phyloP scores from a whole-genome alignment of 2,329 filamentous ascomycete genomes.

The Rhytidhysteron rufulum region DNA sequence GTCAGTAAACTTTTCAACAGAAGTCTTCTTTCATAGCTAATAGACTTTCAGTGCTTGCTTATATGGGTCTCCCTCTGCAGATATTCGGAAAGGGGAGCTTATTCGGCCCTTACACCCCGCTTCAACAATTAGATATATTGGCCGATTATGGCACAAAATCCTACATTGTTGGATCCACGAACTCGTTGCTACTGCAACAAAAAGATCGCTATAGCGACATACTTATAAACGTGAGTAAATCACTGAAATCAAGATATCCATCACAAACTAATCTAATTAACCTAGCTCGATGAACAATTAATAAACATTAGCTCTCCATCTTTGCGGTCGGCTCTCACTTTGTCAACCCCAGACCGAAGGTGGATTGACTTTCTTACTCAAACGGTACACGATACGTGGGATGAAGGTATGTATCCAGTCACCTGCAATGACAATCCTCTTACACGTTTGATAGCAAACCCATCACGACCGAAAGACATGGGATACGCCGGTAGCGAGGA shows the following conservation, averaged over 20 bases:
- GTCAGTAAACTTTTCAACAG: conserved; percentile 31
- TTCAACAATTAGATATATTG: conserved; percentile 91
- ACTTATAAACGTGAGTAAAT: conserved; percentile 65
- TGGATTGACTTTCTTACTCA: conserved; percentile 97
- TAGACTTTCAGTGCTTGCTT: conserved; percentile 62
- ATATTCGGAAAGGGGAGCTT: conserved; percentile 95
- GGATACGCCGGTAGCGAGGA: conserved; percentile 95
- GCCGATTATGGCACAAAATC: conserved; percentile 94
- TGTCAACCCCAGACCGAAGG: conserved; percentile 82
- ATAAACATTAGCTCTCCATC: conserved; percentile 81
- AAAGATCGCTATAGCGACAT: conserved; percentile 95
- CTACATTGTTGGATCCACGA: conserved; percentile 95
- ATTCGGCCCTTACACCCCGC: conserved; percentile 92
- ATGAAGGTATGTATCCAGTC: conserved; percentile 59
- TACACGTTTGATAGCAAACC: conserved; percentile 66
- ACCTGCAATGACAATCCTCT: background rate
- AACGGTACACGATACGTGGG: conserved; percentile 94
- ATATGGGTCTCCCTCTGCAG: conserved; percentile 92
- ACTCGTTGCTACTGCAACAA: conserved; percentile 88
- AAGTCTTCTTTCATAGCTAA: conserved; percentile 18
- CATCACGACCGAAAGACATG: conserved; percentile 84
- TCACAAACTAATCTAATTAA: conserved; percentile 19
- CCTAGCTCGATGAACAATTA: conserved; percentile 71
- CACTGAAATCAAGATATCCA: background rate
- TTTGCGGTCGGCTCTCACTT: conserved; percentile 67